A percentile compares a stretch with the other conserved stretches of the same genome.
Evolutionary conservation across 345 rosid genomes (phyloP).

Genomic region (Gossypium mustelinum): DNA sequence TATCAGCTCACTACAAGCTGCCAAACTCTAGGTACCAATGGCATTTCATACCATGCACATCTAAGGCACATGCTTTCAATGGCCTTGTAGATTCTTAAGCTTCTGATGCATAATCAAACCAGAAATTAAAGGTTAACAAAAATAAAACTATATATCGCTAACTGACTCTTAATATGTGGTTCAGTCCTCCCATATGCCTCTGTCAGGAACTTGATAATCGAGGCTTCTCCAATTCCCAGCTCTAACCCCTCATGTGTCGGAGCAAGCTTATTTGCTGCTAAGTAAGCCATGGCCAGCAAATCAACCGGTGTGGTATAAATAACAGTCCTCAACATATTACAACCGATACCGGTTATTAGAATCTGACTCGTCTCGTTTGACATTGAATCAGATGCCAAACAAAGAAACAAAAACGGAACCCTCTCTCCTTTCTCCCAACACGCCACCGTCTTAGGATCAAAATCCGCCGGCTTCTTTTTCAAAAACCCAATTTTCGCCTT

Average conservation of each 20-base stretch:
- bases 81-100: neutral
- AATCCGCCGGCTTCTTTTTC: slow-evolving; percentile 67
- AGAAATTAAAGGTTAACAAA: neutral
- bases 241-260: slow-evolving; percentile 93
- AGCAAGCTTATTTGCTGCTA: slow-evolving; percentile 69
- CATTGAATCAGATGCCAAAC: slow-evolving; percentile 66
- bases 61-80: slow-evolving; percentile 3
- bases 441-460: slow-evolving; percentile 48
- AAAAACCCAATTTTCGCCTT: slow-evolving; percentile 53
- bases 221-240: slow-evolving; percentile 80
- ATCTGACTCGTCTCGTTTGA: slow-evolving; percentile 66
- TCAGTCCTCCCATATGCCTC: slow-evolving; percentile 88
- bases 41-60: neutral
- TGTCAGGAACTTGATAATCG: slow-evolving; percentile 68
- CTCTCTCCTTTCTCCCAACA: slow-evolving; percentile 69
- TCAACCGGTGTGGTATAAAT: slow-evolving; percentile 72
- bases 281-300: slow-evolving; percentile 61
- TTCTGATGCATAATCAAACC: slow-evolving; percentile 3
- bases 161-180: slow-evolving; percentile 55
- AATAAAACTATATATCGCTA: slow-evolving; percentile 38
- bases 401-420: slow-evolving; percentile 73
- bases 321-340: slow-evolving; percentile 81
- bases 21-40: neutral
- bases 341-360: slow-evolving; percentile 70
- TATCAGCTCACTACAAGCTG: neutral